Base-by-base conservation (phyloP, 257 asterid species). In the Echium plantagineum region DNA sequence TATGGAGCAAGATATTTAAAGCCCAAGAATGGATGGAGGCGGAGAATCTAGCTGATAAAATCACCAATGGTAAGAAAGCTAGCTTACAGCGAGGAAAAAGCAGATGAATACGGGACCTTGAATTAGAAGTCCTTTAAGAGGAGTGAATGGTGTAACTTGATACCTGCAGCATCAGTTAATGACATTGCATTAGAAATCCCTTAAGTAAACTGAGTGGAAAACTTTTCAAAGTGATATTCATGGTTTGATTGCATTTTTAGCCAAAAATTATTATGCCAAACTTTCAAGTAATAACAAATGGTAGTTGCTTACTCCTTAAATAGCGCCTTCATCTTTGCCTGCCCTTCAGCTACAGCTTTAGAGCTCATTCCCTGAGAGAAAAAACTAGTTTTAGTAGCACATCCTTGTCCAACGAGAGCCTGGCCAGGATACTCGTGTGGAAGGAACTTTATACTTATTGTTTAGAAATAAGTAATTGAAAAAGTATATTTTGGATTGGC, bases 51-150 rank as follows among this genome's bases (percentile, higher is more conserved):
- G 21, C 57, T 17, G 22, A 7, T n/a, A 38, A 57, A 61, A 52
- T 52, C 54, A 17, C 61, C 60, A 56, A 59, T 58, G 22, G 17
- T 61, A 57, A 70, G 62, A 13, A 51, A 72, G n/a, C 32, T 51
- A 70, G 69, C 98, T 82, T 84, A 93, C 99, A 12, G 99, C 99
- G 62, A 93, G 70, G 80, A 93, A 93, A 71, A 93, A 84, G 71
- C 87, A 66, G 80, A 84, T 66, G 60, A 93, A 89, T 64, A 93
- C 30, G 46, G 97, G 99, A 53, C 80, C 99, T 67, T 89, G 80
- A 67, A 86, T 71, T n/a, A 93, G 62, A 65, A 93, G 56, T 69
- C 99, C 99, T 72, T 73, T 89, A 62, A 89, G 21, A 60, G 97
- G 96, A 63, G 97, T 82, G 63, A 84, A 84, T 49, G 95, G 91